Evolutionary conservation across 495 filamentous ascomycete genomes (phyloP).

Genomic region (Ascodesmis nigricans): DNA sequence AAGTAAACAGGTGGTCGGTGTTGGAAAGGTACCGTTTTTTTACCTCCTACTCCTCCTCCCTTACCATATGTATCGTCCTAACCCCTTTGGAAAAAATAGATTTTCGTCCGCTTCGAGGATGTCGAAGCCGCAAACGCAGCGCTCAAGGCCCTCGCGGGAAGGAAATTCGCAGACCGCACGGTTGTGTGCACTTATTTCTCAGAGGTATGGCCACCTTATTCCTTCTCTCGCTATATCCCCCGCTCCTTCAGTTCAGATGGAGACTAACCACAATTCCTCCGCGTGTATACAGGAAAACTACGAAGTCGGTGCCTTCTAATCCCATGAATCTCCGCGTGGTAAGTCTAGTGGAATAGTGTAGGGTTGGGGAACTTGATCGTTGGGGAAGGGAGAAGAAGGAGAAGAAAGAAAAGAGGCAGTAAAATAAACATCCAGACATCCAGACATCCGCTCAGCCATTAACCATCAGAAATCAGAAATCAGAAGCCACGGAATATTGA

Average conservation of each 20-base stretch:
- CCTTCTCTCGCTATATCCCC: background rate
- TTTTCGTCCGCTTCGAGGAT: slow-evolving; percentile 78
- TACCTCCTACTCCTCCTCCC: background rate
- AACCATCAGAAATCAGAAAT: too few species aligned
- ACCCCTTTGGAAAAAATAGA: slow-evolving; percentile 27
- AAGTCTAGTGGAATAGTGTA: too few species aligned
- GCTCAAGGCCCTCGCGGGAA: slow-evolving; percentile 63
- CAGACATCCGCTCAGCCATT: too few species aligned
- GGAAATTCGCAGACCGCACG: slow-evolving; percentile 87
- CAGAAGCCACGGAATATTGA: too few species aligned
- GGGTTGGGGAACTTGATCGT: too few species aligned
- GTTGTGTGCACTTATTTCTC: slow-evolving; percentile 92
- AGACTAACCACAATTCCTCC: background rate
- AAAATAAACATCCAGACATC: too few species aligned
- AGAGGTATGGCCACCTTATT: slow-evolving; percentile 32
- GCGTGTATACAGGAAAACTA: slow-evolving; percentile 17
- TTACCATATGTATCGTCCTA: background rate
- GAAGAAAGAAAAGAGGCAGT: too few species aligned
- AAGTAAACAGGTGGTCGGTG: slow-evolving; percentile 60
- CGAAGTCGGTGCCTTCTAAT: slow-evolving; percentile 21
- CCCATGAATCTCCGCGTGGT: too few species aligned
- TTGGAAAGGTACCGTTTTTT: slow-evolving; percentile 46
- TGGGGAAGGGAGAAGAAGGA: too few species aligned
- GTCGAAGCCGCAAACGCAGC: slow-evolving; percentile 63
- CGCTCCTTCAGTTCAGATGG: too few species aligned